Evolutionary conservation across 805 yeast species (phyloP).

Genomic region (Wickerhamiella australiensis): DNA sequence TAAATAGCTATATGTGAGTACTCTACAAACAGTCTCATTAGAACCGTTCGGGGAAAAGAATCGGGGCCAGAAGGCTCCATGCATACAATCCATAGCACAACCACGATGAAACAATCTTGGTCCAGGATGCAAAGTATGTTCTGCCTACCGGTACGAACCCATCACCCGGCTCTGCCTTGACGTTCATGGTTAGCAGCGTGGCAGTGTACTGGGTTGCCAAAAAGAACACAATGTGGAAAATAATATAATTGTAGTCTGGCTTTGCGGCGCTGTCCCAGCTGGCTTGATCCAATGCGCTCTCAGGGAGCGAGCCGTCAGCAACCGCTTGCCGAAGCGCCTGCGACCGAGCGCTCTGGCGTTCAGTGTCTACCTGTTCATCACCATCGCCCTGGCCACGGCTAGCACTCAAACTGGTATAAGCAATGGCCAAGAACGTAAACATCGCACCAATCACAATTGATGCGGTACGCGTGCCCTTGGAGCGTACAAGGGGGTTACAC

Average conservation of each 20-base stretch:
- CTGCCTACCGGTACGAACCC: constrained; percentile 95
- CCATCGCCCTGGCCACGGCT: constrained; percentile 39
- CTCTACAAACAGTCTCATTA: background rate
- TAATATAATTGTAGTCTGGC: constrained; percentile 24
- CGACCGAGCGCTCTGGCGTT: constrained; percentile 63
- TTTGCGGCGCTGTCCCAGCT: constrained; percentile 35
- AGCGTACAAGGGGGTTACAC: constrained; percentile 86
- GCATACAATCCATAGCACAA: constrained; percentile 72
- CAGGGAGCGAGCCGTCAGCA: constrained; percentile 91
- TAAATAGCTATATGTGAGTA: too few relatives aligned
- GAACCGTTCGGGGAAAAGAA: constrained; percentile 79
- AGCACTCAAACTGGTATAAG: constrained; percentile 93
- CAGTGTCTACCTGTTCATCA: constrained; percentile 34
- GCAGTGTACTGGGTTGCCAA: constrained; percentile 97
- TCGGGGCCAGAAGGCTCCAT: constrained; percentile 90
- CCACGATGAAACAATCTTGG: constrained; percentile 86
- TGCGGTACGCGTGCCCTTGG: constrained; percentile 79
- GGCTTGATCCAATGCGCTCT: constrained; percentile 70
- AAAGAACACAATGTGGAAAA: constrained; percentile 85
- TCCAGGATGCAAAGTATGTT: constrained; percentile 91
- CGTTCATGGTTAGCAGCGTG: constrained; percentile 82
- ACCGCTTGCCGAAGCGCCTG: constrained; percentile 90
- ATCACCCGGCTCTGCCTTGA: constrained; percentile 68
- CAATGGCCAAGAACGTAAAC: constrained; percentile 88
- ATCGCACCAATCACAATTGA: constrained; percentile 82